Percentiles rank a stretch among this genome's conserved stretches.
These are phyloP conservation scores for Gigaspora rosea DNA, from an alignment of 192 early-diverging fungal species.

Conservation along the genomic window DNA sequence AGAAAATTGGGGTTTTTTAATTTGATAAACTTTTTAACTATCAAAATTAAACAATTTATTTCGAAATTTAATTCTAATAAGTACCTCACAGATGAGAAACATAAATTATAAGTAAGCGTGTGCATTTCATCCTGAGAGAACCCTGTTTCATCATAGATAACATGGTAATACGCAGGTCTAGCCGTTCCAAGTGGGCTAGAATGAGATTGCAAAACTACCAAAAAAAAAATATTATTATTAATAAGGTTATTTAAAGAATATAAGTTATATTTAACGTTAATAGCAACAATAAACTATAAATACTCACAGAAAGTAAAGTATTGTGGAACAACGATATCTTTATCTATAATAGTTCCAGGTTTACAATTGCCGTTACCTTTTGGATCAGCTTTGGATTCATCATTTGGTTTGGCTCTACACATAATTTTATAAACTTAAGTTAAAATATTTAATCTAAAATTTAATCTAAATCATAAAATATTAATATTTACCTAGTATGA, in stretches of 20 bases:
- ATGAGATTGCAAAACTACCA: conserved; percentile 71
- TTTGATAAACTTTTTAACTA: neutral
- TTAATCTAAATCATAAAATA: neutral
- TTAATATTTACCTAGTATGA: neutral
- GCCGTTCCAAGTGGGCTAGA: conserved; percentile 92
- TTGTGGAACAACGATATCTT: conserved; percentile 65
- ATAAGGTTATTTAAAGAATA: conserved; percentile 67
- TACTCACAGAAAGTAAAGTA: conserved; percentile 81
- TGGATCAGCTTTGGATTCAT: conserved; percentile 51
- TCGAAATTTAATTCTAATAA: neutral
- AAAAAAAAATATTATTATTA: conserved; percentile 67
- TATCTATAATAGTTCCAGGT: conserved; percentile 77
- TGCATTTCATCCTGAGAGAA: conserved; percentile 80
- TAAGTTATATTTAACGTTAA: conserved; percentile 60
- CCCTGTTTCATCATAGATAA: conserved; percentile 82
- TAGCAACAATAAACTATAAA: conserved; percentile 67
- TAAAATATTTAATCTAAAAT: neutral
- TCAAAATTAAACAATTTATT: neutral
- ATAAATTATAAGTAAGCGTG: conserved; percentile 84
- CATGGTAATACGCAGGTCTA: conserved; percentile 88
- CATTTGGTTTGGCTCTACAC: neutral
- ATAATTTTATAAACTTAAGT: neutral
- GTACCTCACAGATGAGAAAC: conserved; percentile 81
- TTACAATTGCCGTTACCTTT: conserved; percentile 74
- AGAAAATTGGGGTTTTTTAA: neutral